Percentiles rank a stretch among this genome's conserved stretches.
phyloP scores from a whole-genome alignment of 441 rosid genomes.

The Aleurites moluccanus region DNA sequence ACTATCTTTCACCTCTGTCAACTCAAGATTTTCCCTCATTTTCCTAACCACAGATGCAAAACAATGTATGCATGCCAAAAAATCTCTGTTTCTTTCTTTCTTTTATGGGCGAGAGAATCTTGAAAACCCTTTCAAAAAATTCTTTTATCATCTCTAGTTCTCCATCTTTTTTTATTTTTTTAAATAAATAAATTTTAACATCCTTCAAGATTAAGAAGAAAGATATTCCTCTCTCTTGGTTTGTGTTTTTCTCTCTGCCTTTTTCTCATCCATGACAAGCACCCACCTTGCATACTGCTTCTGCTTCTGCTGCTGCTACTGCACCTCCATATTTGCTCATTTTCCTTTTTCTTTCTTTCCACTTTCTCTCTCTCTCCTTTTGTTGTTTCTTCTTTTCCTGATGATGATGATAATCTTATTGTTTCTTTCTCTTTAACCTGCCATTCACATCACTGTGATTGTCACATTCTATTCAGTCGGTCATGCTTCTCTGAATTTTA shows the following conservation, averaged over 20 bases:
- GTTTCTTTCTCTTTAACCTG: slow-evolving; percentile 36
- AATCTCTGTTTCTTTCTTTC: neutral
- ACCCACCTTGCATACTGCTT: slow-evolving; percentile 47
- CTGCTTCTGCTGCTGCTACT: slow-evolving; percentile 20
- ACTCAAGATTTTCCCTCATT: slow-evolving; percentile 13
- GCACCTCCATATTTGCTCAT: slow-evolving; percentile 31
- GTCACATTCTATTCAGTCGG: neutral
- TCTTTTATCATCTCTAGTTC: slow-evolving; percentile 2
- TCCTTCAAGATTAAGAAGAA: slow-evolving; percentile 41
- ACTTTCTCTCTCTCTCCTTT: slow-evolving; percentile 17
- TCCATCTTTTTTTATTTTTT: neutral
- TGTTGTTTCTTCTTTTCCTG: slow-evolving; percentile 30
- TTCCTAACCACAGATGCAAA: slow-evolving; percentile 6
- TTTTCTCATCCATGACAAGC: slow-evolving; percentile 77
- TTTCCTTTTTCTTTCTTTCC: slow-evolving; percentile 29
- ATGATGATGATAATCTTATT: slow-evolving; percentile 1
- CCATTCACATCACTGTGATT: slow-evolving; percentile 12
- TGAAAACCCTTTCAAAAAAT: neutral
- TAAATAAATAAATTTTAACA: slow-evolving; percentile 10
- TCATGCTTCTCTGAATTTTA: neutral
- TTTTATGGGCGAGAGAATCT: slow-evolving; percentile 9
- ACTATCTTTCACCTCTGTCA: slow-evolving; percentile 16
- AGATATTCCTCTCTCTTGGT: slow-evolving; percentile 43
- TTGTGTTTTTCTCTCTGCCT: slow-evolving; percentile 49
- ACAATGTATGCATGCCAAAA: slow-evolving; percentile 8